These are phyloP conservation scores for Colletotrichum falcatum DNA, from an alignment of 2,329 filamentous ascomycete genomes.

Conservation along the genomic window DNA sequence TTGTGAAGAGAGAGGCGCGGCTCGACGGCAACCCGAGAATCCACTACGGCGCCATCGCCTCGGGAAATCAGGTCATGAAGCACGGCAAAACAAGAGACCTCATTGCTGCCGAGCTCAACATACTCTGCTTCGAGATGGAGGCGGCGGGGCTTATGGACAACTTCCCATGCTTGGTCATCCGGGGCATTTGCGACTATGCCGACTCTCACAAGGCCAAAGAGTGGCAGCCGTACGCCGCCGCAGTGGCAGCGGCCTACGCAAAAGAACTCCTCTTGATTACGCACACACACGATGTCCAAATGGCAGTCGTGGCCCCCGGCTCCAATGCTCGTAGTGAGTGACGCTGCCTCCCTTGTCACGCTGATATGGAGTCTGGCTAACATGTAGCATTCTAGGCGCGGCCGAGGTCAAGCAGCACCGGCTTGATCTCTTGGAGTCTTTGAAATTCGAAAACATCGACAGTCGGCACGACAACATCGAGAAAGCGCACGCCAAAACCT, in stretches of 20 bases:
- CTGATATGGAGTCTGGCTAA: no score
- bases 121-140: conserved; percentile 45
- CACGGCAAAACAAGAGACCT: conserved; percentile 34
- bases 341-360: no score
- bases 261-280: conserved; percentile 30
- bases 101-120: not conserved
- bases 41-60: conserved; percentile 45
- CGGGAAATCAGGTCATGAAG: conserved; percentile 44
- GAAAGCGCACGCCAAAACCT: not conserved
- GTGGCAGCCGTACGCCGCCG: conserved; percentile 45
- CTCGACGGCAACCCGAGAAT: conserved; percentile 17
- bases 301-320: no score
- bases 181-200: conserved; percentile 49
- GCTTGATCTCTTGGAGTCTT: not conserved
- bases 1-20: fast-evolving
- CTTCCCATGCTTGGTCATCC: conserved; percentile 44
- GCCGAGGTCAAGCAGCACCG: no score
- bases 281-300: no score
- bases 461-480: not conserved
- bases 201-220: conserved; percentile 46
- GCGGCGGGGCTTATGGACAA: conserved; percentile 42
- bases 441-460: not conserved
- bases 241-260: conserved; percentile 43
- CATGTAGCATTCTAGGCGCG: no score
- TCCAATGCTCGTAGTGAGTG: no score